Evolutionary conservation across 2,329 filamentous ascomycete genomes (phyloP).

Genomic region (Colletotrichum graminicola): DNA sequence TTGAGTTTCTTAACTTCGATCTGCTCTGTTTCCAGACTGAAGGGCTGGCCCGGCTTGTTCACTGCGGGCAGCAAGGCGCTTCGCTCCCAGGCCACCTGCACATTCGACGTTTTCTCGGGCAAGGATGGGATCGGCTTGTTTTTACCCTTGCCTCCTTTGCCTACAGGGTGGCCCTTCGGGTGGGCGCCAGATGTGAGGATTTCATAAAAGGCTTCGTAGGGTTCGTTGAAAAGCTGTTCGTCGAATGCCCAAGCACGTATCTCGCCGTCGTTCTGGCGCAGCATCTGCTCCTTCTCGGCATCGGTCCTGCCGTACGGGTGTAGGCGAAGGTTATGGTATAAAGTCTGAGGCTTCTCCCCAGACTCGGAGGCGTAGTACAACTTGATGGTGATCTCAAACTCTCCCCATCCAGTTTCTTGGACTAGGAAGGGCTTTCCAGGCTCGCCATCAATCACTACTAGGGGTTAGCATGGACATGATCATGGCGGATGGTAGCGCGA

Average conservation of each 20-base stretch:
- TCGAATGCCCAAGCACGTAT: conserved; percentile 89
- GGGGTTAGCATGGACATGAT: conserved; percentile 40
- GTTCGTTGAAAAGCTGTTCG: conserved; percentile 97
- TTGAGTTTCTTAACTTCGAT: conserved; percentile 71
- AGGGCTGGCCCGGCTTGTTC: conserved; percentile 77
- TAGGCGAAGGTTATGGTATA: conserved; percentile 91
- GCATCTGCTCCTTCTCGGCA: conserved; percentile 73
- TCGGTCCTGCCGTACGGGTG: conserved; percentile 91
- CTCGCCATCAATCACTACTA: conserved; percentile 76
- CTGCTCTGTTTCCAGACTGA: conserved; percentile 77
- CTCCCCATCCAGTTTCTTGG: conserved; percentile 95
- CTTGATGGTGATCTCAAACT: conserved; percentile 96
- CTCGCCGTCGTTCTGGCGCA: conserved; percentile 66
- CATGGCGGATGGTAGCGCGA: not conserved
- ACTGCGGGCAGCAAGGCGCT: conserved; percentile 81
- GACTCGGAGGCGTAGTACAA: conserved; percentile 91
- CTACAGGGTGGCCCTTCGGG: conserved; percentile 57
- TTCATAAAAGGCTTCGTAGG: conserved; percentile 92
- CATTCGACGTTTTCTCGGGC: conserved; percentile 50
- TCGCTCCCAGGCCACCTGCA: conserved; percentile 63
- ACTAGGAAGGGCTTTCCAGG: conserved; percentile 81
- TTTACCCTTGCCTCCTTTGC: conserved; percentile 66
- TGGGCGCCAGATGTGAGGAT: conserved; percentile 81
- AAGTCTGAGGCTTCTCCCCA: conserved; percentile 93
- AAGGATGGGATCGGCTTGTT: conserved; percentile 57